These are phyloP conservation scores for Ambrosiella cleistominuta DNA, from an alignment of 2,329 filamentous ascomycete species.

Conservation along the genomic window DNA sequence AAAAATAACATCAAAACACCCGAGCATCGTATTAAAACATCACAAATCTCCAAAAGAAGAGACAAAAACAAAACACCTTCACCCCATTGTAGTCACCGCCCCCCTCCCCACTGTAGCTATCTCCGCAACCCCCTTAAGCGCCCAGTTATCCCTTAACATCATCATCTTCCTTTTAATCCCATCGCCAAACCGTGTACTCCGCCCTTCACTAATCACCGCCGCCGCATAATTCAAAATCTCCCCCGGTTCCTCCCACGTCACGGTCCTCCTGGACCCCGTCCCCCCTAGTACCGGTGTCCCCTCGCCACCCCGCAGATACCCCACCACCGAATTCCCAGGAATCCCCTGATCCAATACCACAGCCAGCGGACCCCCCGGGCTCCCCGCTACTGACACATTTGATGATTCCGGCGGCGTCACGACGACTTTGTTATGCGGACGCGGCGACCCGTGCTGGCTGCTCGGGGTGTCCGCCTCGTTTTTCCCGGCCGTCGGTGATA, in stretches of 20 bases:
- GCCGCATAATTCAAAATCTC: constrained; percentile 26
- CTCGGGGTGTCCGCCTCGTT: not conserved
- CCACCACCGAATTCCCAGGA: constrained; percentile 23
- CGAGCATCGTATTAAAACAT: not conserved
- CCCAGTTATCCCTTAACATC: constrained; percentile 24
- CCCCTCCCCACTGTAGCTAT: not conserved
- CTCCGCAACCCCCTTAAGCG: not conserved
- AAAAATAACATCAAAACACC: not conserved
- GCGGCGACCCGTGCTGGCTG: constrained; percentile 1
- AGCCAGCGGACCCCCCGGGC: not conserved
- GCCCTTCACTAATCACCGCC: constrained; percentile 23
- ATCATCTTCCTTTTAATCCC: constrained; percentile 29
- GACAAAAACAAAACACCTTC: not conserved
- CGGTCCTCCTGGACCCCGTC: constrained; percentile 18
- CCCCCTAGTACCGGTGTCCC: constrained; percentile 22
- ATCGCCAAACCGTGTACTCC: constrained; percentile 27
- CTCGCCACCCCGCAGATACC: constrained; percentile 23
- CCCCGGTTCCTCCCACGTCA: constrained; percentile 22
- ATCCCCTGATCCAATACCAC: constrained; percentile 25
- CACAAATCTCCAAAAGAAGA: not conserved
- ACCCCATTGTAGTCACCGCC: not conserved
- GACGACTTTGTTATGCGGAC: not conserved
- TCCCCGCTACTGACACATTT: constrained; percentile 7
- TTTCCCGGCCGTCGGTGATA: not conserved
- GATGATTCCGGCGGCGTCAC: constrained; percentile 6